These are phyloP conservation scores for Berberis thunbergii DNA, from an alignment of 164 flowering plant species.

Conservation along the genomic window DNA sequence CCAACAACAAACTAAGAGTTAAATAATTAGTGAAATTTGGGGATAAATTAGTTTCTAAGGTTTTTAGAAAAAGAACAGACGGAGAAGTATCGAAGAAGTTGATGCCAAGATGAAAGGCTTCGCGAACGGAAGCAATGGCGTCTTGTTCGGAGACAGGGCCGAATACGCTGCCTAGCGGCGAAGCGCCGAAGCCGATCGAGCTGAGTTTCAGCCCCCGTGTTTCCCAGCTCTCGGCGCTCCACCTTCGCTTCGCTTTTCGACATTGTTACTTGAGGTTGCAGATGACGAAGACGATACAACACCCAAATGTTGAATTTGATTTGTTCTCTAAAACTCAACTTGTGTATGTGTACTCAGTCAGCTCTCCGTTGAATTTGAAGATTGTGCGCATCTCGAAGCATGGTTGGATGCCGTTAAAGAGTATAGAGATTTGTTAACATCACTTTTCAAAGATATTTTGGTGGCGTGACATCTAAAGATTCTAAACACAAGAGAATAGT, in stretches of 20 bases:
- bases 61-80: slow-evolving; percentile 19
- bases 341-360: no score
- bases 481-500: no score
- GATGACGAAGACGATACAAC: background rate
- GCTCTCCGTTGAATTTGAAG: no score
- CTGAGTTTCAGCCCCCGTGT: slow-evolving; percentile 80
- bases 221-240: slow-evolving; percentile 59
- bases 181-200: slow-evolving; percentile 90
- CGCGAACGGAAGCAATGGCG: slow-evolving; percentile 67
- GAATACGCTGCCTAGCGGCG: slow-evolving; percentile 88
- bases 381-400: no score
- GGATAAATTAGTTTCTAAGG: background rate
- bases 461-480: no score
- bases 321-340: no score
- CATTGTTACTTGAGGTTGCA: background rate
- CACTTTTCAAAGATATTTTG: no score
- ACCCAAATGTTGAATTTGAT: no score
- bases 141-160: slow-evolving; percentile 63
- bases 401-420: no score
- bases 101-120: slow-evolving; percentile 76
- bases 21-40: background rate
- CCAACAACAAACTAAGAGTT: background rate
- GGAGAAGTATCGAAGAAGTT: slow-evolving; percentile 99
- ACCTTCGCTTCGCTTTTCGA: slow-evolving; percentile 13
- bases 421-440: no score